These are phyloP conservation scores for Martiniozyma asiatica DNA, from an alignment of 1,139 yeast genomes.

Conservation along the genomic window DNA sequence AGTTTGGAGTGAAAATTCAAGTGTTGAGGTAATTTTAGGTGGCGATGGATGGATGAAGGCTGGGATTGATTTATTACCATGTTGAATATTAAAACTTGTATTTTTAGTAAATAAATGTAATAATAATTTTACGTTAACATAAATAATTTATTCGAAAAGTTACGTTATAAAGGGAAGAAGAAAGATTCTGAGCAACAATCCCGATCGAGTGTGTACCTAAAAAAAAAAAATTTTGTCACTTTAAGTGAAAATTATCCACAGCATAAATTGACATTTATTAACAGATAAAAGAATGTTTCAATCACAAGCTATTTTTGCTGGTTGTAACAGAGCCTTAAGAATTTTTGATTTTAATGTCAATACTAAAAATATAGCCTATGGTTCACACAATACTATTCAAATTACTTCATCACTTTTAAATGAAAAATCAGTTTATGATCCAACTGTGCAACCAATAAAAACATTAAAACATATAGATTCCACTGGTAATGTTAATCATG, in stretches of 20 bases:
- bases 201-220: too few relatives aligned
- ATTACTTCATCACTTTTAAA: constrained; percentile 45
- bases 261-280: too few relatives aligned
- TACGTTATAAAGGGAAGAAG: too few relatives aligned
- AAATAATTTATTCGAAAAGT: too few relatives aligned
- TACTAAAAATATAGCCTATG: constrained; percentile 49
- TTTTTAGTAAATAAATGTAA: too few relatives aligned
- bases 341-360: constrained; percentile 44
- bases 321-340: constrained; percentile 67
- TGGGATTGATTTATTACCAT: constrained; percentile 38
- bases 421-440: constrained; percentile 12
- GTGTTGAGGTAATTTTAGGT: constrained; percentile 29
- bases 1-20: constrained; percentile 30
- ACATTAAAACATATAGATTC: constrained; percentile 45
- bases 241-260: too few relatives aligned
- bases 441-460: constrained; percentile 33
- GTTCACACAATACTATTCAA: constrained; percentile 65
- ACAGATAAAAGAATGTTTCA: too few relatives aligned
- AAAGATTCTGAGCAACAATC: too few relatives aligned
- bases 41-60: constrained; percentile 33
- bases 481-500: neutral
- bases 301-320: constrained; percentile 53
- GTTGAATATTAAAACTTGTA: constrained; percentile 18
- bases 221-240: too few relatives aligned
- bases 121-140: too few relatives aligned